Percentiles rank a stretch among this genome's conserved stretches.
Conservation (phyloP, 1,284 basidiomycete species). For the Cystobasidiaceae sp. region DNA sequence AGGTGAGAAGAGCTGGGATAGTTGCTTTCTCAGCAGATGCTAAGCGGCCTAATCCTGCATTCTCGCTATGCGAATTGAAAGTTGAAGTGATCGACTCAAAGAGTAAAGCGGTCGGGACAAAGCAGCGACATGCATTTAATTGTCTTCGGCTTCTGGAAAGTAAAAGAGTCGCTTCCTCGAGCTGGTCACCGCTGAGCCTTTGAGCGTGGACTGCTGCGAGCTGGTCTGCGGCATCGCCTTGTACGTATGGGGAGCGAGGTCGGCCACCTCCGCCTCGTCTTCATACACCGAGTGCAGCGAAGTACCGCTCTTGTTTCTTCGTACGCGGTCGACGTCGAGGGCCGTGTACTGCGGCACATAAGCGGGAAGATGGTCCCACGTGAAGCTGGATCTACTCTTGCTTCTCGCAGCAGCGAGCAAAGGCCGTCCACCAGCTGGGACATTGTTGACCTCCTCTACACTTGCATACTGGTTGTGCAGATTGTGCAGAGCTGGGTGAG, state of each 20-base stretch:
- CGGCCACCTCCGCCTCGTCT: background rate
- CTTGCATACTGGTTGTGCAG: no score
- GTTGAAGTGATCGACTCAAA: no score
- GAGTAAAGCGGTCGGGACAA: background rate
- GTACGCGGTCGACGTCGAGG: constrained; percentile 6
- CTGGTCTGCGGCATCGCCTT: background rate
- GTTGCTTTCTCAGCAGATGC: no score
- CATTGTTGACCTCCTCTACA: background rate
- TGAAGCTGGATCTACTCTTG: constrained; percentile 21
- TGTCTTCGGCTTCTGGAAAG: constrained; percentile 17
- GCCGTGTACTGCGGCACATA: constrained; percentile 29
- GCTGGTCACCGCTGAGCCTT: background rate
- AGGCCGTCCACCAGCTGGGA: background rate
- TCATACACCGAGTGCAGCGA: constrained; percentile 25
- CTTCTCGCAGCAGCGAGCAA: background rate
- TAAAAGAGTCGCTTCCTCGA: constrained; percentile 28
- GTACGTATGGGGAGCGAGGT: background rate
- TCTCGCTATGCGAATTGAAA: no score
- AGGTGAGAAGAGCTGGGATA: no score
- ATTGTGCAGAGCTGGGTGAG: constrained; percentile 14
- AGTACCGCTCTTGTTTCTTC: constrained; percentile 24
- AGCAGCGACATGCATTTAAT: background rate
- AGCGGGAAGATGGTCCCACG: constrained; percentile 23
- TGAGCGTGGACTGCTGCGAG: constrained; percentile 1
- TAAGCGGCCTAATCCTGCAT: no score